phyloP scores from a whole-genome alignment of 805 yeast species.

The Tetrapisispora pingtungensis region DNA sequence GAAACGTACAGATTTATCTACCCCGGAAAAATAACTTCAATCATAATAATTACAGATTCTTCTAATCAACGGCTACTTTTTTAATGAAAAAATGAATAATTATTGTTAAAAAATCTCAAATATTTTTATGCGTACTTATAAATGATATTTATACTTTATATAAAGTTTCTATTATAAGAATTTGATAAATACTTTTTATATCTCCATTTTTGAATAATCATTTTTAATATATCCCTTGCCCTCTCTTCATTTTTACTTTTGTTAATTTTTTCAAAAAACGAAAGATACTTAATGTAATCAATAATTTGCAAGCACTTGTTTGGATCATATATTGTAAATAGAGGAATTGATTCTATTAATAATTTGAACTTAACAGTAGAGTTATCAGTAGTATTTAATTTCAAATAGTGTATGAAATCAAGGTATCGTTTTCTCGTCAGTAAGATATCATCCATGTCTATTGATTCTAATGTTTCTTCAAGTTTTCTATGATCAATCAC shows the following conservation, averaged over 20 bases:
- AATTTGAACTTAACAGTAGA: not conserved
- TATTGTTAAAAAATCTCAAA: too few relatives aligned
- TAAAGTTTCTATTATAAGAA: conserved; percentile 38
- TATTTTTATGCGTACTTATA: too few relatives aligned
- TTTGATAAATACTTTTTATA: not conserved
- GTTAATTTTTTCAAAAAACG: not conserved
- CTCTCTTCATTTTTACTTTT: not conserved
- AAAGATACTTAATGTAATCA: not conserved
- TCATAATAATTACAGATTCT: too few relatives aligned
- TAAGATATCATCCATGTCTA: not conserved
- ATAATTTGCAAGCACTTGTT: not conserved
- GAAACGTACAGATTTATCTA: not conserved
- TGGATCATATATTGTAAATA: conserved; percentile 1
- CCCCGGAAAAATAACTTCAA: not conserved
- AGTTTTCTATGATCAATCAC: not conserved
- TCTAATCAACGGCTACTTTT: too few relatives aligned
- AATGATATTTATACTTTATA: too few relatives aligned
- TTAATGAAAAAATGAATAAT: too few relatives aligned
- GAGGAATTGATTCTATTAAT: not conserved
- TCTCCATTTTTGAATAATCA: not conserved
- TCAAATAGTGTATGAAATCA: not conserved
- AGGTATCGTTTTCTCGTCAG: not conserved
- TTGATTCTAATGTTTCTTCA: not conserved
- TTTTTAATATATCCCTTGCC: not conserved
- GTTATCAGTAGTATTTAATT: not conserved